Evolutionary conservation across 2,329 filamentous ascomycete genomes (phyloP), one percentile per base, ranked within the genome.

Genomic region (Byssothecium circinans): DNA sequence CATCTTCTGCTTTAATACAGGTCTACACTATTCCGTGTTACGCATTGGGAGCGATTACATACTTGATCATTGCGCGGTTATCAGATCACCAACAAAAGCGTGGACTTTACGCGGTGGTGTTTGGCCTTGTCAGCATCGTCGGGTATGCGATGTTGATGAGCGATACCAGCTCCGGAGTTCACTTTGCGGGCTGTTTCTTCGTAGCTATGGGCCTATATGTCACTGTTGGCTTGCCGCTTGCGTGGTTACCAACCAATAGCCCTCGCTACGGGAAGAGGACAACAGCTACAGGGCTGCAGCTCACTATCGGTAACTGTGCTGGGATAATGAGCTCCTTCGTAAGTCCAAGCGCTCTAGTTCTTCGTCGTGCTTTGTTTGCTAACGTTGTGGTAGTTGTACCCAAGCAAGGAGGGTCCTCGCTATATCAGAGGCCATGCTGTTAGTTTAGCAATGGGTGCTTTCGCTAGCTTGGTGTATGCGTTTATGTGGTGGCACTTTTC

Each of bases 21-120:
- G 81, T 88, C 25, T 78, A 91, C 27, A 91, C 88, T 0, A 87
- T 92, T 38, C 88, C 88, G 0, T 89, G 86, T 68, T 91, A 91
- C 65, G 82, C 83, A 4, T 67, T 90, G 4, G 88, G 88, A 3
- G 87, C 87, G 0, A 75, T 85, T 5, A 81, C 80, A 0, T 91
- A 90, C 65, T 81, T 91, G 65, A 53, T 76, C 8, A 76, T 83
- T 2, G 87, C 87, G 0, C 81, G 79, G 58, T 69, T 88, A 36
- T 89, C 85, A 4, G 88, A 92, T 64, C 78, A 78, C 45, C 75
- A 79, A 52, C 86, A 89, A 69, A 78, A 75, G 47, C 81, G 88
- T 33, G 87, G 80, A 0, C 54, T 88, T 0, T 88, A 86, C 54
- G 79, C 79, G 19, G 78, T 87, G 23, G 64, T 81, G 10, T 86